Percentiles rank a stretch among this genome's conserved stretches.
phyloP scores from a whole-genome alignment of 148 eudicot genomes.

The Camellia granthamiana region DNA sequence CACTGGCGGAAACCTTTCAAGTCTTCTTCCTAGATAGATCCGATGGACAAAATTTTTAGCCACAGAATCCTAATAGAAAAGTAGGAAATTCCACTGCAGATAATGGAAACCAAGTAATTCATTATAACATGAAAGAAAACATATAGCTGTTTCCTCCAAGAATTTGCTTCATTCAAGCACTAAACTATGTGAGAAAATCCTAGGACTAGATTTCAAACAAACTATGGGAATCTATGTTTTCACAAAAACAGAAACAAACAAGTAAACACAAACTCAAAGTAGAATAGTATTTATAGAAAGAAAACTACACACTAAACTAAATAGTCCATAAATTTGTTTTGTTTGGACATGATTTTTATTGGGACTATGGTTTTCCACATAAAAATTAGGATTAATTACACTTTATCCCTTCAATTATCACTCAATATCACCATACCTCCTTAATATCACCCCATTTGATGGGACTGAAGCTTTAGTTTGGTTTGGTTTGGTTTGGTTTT shows the following conservation, averaged over 20 bases:
- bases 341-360: background rate
- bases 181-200: background rate
- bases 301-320: background rate
- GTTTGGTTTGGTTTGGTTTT: no score
- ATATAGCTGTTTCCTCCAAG: background rate
- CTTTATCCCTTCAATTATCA: no score
- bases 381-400: background rate
- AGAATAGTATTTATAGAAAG: background rate
- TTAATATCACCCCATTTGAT: no score
- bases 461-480: no score
- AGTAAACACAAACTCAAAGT: background rate
- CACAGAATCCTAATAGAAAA: background rate
- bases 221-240: background rate
- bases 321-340: background rate
- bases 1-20: slow-evolving; percentile 90
- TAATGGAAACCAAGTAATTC: background rate
- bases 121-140: background rate
- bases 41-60: background rate
- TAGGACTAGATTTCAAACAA: background rate
- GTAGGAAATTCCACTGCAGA: background rate
- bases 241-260: background rate
- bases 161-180: background rate
- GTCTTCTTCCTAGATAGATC: slow-evolving; percentile 60
- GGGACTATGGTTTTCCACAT: background rate
- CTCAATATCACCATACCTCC: no score